Percentiles rank a stretch among this genome's conserved stretches.
Conservation (phyloP, 2,329 filamentous ascomycete species). For the Clarireedia paspali region DNA sequence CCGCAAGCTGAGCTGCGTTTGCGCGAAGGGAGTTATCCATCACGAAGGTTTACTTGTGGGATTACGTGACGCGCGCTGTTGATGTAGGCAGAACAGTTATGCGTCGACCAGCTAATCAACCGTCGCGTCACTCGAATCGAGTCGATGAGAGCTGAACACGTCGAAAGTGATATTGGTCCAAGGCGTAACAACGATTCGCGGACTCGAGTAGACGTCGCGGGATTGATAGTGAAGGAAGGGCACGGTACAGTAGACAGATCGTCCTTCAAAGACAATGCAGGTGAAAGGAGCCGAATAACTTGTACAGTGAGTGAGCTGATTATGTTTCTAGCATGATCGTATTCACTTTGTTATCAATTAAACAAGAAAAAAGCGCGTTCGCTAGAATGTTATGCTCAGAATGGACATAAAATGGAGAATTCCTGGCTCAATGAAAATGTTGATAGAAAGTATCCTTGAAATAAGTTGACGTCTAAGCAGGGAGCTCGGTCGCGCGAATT, state of each 20-base stretch:
- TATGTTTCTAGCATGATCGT: neutral
- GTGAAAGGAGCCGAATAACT: no score
- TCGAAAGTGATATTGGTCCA: neutral
- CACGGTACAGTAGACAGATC: no score
- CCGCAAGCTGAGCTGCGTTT: constrained; percentile 29
- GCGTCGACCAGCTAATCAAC: neutral
- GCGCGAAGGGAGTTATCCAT: constrained; percentile 24
- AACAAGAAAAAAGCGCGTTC: neutral
- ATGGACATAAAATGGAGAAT: neutral
- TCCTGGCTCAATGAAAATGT: neutral
- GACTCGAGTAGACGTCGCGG: neutral
- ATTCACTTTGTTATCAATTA: no score
- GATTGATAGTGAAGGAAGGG: neutral
- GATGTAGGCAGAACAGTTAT: neutral
- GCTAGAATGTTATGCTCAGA: neutral
- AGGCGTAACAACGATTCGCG: neutral
- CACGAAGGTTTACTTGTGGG: constrained; percentile 4
- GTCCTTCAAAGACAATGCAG: no score
- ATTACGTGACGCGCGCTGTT: neutral
- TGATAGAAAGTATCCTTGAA: no score
- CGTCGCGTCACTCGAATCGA: neutral
- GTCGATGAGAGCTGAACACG: neutral
- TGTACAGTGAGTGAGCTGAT: no score
- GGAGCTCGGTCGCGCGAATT: neutral
- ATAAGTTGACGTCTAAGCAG: neutral